Evolutionary conservation across 495 filamentous ascomycete genomes (phyloP).

Genomic region (Sordaria brevicollis): DNA sequence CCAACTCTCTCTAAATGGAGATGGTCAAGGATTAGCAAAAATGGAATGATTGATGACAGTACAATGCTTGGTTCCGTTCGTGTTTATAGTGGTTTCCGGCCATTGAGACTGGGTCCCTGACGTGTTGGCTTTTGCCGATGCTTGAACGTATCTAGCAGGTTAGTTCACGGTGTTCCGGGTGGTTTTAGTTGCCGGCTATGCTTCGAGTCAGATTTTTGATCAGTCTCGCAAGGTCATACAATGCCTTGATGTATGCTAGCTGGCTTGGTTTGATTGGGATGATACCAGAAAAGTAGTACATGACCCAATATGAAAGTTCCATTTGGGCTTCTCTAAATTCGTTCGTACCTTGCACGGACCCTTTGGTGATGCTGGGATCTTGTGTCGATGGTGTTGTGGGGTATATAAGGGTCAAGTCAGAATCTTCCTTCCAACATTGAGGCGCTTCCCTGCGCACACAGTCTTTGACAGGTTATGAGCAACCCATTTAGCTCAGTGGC

Average conservation of each 20-base stretch:
- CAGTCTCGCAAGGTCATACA: background rate
- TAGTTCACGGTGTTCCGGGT: background rate
- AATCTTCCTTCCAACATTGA: background rate
- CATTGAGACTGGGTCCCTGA: background rate
- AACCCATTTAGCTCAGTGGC: background rate
- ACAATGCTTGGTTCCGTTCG: background rate
- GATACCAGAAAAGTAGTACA: background rate
- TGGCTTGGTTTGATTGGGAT: background rate
- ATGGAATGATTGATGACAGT: background rate
- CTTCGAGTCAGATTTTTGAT: background rate
- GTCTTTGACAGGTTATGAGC: background rate
- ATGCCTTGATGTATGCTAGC: background rate
- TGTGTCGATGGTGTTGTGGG: background rate
- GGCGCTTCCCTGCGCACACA: background rate
- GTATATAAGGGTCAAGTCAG: background rate
- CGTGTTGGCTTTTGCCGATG: background rate
- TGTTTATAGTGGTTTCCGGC: background rate
- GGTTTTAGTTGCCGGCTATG: background rate
- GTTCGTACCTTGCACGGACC: background rate
- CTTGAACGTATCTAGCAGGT: background rate
- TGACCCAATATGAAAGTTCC: background rate
- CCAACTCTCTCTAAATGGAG: slow-evolving; percentile 63
- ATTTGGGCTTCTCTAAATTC: background rate
- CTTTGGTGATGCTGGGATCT: background rate
- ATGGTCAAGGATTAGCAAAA: background rate